phyloP scores from a whole-genome alignment of 192 early-diverging fungal genomes.

The Coemansia sp. region DNA sequence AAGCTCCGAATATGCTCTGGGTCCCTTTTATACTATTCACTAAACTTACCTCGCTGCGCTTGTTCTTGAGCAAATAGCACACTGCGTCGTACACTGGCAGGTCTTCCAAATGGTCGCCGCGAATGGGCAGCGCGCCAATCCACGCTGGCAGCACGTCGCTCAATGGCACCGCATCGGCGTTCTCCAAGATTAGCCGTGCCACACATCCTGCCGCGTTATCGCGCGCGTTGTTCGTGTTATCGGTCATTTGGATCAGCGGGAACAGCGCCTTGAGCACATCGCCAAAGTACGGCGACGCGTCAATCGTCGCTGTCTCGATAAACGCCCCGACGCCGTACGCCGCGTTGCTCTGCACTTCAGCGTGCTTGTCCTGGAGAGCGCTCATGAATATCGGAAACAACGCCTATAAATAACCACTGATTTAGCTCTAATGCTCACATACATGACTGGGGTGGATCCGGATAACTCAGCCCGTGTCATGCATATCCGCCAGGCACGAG shows the following conservation, averaged over 20 bases:
- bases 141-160: slow-evolving; percentile 71
- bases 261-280: slow-evolving; percentile 63
- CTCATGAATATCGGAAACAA: slow-evolving; percentile 71
- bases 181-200: slow-evolving; percentile 68
- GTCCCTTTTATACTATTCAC: neutral
- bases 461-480: too few species aligned
- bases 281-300: slow-evolving; percentile 68
- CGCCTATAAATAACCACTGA: slow-evolving; percentile 23
- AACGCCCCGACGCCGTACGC: slow-evolving; percentile 79
- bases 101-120: slow-evolving; percentile 77
- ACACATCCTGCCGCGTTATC: slow-evolving; percentile 85
- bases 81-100: slow-evolving; percentile 72
- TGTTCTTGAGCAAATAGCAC: slow-evolving; percentile 61
- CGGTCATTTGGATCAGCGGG: slow-evolving; percentile 58
- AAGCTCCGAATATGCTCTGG: neutral
- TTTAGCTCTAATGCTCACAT: neutral
- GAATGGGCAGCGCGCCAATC: slow-evolving; percentile 67
- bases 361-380: slow-evolving; percentile 72
- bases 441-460: too few species aligned
- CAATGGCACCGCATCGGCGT: slow-evolving; percentile 68
- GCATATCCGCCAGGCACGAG: too few species aligned
- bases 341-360: slow-evolving; percentile 85
- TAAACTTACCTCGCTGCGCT: slow-evolving; percentile 44
- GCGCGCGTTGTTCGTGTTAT: slow-evolving; percentile 48
- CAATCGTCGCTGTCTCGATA: slow-evolving; percentile 62